Evolutionary conservation across 768 basidiomycete species (phyloP), one percentile per base, ranked within the genome.

Genomic region (Amanita thiersii): DNA sequence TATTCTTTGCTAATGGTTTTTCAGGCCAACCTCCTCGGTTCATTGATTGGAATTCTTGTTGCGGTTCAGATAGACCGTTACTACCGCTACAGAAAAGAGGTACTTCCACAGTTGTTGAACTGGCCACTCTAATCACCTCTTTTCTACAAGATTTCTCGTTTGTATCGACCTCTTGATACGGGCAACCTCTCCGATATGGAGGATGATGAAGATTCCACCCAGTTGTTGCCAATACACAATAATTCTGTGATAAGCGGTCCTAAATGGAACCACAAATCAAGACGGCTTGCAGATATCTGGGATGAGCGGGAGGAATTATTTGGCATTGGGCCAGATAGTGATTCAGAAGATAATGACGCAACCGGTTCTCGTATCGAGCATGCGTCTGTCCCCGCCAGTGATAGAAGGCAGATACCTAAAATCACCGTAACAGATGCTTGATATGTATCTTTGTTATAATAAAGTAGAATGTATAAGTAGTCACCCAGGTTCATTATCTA

Each of bases 11-110:
- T 20, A 37, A 29, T 33, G 24, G 23, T 19, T 38, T 5, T 44
- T n/a, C 47, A 90, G 88, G 88, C 88, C 11, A 91, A 91, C 54
- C 57, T 88, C 18, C 57, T 81, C 10, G 88, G 88, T 24, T 83
- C 85, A 0, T 64, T 73, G 3, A 55, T 84, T 4, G 88, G 88
- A 3, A 64, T 91, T 4, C 75, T 73, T 49, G 55, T 68, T 29
- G 69, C 81, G 0, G 89, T 77, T 55, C 61, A 86, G 46, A 56
- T 85, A 36, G 88, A 91, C 53, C 69, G 68, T 31, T 76, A 88
- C 51, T 82, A 91, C 55, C 81, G 88, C 18, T 74, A 77, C 45
- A 70, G 88, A 50, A 75, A 83, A 60, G 88, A 91, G 68, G 86
- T 84, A 52, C 37, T n/a, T n/a, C n/a, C n/a, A n/a, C n/a, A n/a